Percentiles rank a stretch among this genome's conserved stretches.
Conservation (phyloP, 179 eudicot species). For the Beta corolliflora region DNA sequence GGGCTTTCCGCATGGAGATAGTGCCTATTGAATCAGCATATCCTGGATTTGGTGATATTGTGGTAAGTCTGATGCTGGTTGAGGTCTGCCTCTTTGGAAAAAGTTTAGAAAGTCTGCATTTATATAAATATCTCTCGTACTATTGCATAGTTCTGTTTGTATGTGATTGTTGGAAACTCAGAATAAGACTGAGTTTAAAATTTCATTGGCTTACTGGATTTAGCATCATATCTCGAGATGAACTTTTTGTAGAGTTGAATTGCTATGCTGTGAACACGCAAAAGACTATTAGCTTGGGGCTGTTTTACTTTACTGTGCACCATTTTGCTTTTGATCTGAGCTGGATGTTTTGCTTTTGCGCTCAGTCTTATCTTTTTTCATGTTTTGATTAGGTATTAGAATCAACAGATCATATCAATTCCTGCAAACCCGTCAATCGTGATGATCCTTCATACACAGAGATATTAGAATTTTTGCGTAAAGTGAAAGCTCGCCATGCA, state of each 20-base stretch:
- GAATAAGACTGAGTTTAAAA: neutral
- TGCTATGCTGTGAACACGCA: neutral
- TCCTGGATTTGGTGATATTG: slow-evolving; percentile 97
- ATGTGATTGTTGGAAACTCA: neutral
- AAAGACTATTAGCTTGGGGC: neutral
- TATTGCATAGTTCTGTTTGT: neutral
- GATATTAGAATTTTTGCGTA: slow-evolving; percentile 70
- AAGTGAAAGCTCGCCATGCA: slow-evolving; percentile 61
- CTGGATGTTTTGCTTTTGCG: neutral
- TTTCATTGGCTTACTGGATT: neutral
- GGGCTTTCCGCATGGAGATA: slow-evolving; percentile 98
- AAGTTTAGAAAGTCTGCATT: neutral
- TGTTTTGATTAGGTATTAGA: slow-evolving; percentile 67
- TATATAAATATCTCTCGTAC: neutral
- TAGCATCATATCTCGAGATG: no score
- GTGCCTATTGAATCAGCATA: slow-evolving; percentile 98
- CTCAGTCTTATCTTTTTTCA: neutral
- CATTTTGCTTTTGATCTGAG: neutral
- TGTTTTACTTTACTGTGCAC: neutral
- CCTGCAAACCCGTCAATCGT: slow-evolving; percentile 89
- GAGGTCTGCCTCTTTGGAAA: neutral
- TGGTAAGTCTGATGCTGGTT: slow-evolving; percentile 56
- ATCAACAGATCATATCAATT: slow-evolving; percentile 96
- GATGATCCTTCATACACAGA: slow-evolving; percentile 88
- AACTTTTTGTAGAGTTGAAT: neutral